Conservation (phyloP, 2,329 filamentous ascomycete genomes). For the Diaporthe destruens region DNA sequence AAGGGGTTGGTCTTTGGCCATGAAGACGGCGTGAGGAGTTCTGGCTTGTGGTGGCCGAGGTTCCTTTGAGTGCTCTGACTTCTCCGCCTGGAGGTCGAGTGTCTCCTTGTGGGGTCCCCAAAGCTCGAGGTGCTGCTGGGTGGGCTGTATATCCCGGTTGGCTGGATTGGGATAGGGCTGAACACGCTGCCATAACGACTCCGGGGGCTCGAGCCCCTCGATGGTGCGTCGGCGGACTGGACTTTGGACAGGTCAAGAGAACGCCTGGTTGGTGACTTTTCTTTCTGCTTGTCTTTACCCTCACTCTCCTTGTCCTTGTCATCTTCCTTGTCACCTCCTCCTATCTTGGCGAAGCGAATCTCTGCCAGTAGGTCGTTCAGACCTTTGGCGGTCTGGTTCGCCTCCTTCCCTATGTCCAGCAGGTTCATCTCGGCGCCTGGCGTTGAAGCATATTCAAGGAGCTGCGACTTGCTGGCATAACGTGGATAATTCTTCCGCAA, state of each 20-base stretch:
- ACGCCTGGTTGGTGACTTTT: constrained; percentile 8
- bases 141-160: constrained; percentile 12
- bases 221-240: constrained; percentile 2
- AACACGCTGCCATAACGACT: constrained; percentile 19
- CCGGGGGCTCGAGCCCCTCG: constrained; percentile 13
- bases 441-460: constrained; percentile 22
- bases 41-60: not conserved
- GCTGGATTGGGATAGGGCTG: constrained; percentile 14
- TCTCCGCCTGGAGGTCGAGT: constrained; percentile 11
- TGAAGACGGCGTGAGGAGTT: constrained; percentile 17
- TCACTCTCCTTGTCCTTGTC: constrained; percentile 18
- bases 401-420: constrained; percentile 36
- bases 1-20: constrained; percentile 19
- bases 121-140: constrained; percentile 19
- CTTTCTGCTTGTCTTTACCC: not conserved
- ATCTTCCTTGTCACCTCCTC: constrained; percentile 10
- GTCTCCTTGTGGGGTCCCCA: not conserved
- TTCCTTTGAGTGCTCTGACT: not conserved
- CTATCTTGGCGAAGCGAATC: constrained; percentile 36
- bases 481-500: constrained; percentile 23
- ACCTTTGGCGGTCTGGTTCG: constrained; percentile 33
- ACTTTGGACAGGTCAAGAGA: not conserved
- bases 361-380: constrained; percentile 33
- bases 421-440: constrained; percentile 35
- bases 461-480: not conserved